These are phyloP conservation scores for Kodamaea ohmeri DNA, from an alignment of 1,139 yeast genomes.

Conservation along the genomic window DNA sequence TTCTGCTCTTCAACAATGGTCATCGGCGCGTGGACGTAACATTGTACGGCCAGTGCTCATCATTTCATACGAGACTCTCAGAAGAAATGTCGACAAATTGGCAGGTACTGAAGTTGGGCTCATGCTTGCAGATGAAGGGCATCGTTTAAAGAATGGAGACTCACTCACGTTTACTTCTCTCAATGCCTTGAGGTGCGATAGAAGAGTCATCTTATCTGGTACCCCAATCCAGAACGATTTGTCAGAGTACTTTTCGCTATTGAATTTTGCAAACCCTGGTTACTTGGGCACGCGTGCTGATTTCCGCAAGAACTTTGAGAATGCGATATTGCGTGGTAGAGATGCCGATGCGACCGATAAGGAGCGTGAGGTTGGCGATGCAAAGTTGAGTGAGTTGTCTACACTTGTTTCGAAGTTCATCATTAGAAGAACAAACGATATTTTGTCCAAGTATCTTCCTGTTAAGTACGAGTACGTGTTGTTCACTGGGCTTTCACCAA, in stretches of 20 bases:
- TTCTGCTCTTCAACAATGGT: slow-evolving; percentile 78
- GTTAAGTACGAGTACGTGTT: slow-evolving; percentile 95
- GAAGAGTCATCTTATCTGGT: slow-evolving; percentile 92
- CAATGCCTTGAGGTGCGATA: slow-evolving; percentile 73
- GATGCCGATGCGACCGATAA: slow-evolving; percentile 88
- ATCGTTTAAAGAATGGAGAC: slow-evolving; percentile 90
- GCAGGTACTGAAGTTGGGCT: slow-evolving; percentile 83
- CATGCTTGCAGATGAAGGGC: slow-evolving; percentile 95
- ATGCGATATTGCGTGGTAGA: slow-evolving; percentile 76
- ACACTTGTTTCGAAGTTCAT: slow-evolving; percentile 82
- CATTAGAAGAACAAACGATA: slow-evolving; percentile 93
- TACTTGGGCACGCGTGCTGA: slow-evolving; percentile 80
- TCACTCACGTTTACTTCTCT: slow-evolving; percentile 89
- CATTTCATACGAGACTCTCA: slow-evolving; percentile 90
- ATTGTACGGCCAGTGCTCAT: slow-evolving; percentile 91
- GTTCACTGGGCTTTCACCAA: slow-evolving; percentile 77
- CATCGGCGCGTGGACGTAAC: slow-evolving; percentile 81
- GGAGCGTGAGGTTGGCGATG: slow-evolving; percentile 71
- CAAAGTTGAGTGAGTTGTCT: slow-evolving; percentile 67
- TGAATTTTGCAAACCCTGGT: slow-evolving; percentile 95
- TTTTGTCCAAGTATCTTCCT: slow-evolving; percentile 87
- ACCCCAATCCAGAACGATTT: slow-evolving; percentile 97
- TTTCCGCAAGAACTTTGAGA: slow-evolving; percentile 81
- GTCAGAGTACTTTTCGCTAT: slow-evolving; percentile 87
- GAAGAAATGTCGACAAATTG: slow-evolving; percentile 79